Percentiles rank a stretch among this genome's conserved stretches.
phyloP scores from a whole-genome alignment of 164 flowering plant species.

The Stephania japonica region DNA sequence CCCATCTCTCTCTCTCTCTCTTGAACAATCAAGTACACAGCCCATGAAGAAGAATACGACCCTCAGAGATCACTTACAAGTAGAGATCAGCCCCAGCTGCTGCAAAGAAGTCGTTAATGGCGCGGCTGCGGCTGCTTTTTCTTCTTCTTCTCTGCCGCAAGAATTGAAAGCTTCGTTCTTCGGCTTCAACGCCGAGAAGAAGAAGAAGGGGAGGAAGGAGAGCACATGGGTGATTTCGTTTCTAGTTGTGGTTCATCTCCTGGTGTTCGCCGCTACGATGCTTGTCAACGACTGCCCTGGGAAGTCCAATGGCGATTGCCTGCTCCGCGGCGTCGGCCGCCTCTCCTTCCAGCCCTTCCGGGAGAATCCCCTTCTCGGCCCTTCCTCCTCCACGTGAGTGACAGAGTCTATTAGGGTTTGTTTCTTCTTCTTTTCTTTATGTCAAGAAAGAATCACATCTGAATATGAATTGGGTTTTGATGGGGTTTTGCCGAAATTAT shows the following conservation, averaged over 20 bases:
- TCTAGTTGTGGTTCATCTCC: slow-evolving; percentile 49
- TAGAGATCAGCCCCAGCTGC: slow-evolving; percentile 14
- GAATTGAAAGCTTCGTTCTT: slow-evolving; percentile 31
- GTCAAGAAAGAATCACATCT: too few relatives aligned
- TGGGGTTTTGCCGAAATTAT: too few relatives aligned
- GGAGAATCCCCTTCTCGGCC: slow-evolving; percentile 82
- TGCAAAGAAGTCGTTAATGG: too few relatives aligned
- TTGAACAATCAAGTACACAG: not conserved
- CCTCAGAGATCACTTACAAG: slow-evolving; percentile 12
- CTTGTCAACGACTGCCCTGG: slow-evolving; percentile 52
- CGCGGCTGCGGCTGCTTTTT: too few relatives aligned
- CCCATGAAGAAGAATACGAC: slow-evolving; percentile 20
- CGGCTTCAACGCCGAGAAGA: slow-evolving; percentile 18
- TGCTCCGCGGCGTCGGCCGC: slow-evolving; percentile 40
- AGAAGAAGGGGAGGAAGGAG: slow-evolving; percentile 22
- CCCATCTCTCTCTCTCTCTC: slow-evolving; percentile 4
- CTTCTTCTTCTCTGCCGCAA: not conserved
- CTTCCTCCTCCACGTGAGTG: slow-evolving; percentile 68
- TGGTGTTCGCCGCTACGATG: slow-evolving; percentile 55
- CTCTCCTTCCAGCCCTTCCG: slow-evolving; percentile 68
- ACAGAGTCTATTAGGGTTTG: not conserved
- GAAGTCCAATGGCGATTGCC: slow-evolving; percentile 43
- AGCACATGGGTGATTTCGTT: slow-evolving; percentile 64
- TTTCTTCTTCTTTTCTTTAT: not conserved
- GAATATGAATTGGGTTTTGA: too few relatives aligned